These are phyloP conservation scores for Emmonsia crescens DNA, from an alignment of 2,329 filamentous ascomycete genomes.

Conservation along the genomic window DNA sequence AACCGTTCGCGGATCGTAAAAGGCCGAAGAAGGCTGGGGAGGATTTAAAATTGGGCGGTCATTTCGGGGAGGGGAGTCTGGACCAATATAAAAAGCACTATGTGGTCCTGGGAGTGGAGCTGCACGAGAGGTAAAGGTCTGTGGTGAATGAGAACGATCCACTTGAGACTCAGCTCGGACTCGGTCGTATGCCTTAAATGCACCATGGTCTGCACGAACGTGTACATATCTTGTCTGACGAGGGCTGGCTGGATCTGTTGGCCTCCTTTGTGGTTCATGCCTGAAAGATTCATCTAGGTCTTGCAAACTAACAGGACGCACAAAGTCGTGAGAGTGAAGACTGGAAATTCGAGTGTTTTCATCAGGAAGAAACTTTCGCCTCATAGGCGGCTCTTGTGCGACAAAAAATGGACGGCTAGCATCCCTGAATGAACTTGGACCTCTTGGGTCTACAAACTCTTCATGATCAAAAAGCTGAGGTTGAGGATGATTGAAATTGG, in stretches of 20 bases:
- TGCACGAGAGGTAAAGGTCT: not conserved
- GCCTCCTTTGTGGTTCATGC: not conserved
- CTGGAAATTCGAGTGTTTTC: slow-evolving; percentile 10
- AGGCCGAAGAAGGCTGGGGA: slow-evolving; percentile 9
- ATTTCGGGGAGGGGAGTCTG: slow-evolving; percentile 1
- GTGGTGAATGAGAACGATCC: slow-evolving; percentile 1
- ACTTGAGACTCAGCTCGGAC: not conserved
- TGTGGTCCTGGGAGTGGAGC: not conserved
- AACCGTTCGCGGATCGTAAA: slow-evolving; percentile 11
- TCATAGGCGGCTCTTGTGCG: slow-evolving; percentile 13
- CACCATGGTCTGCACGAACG: not conserved
- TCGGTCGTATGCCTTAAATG: slow-evolving; percentile 3
- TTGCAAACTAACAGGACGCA: slow-evolving; percentile 23
- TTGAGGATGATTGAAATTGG: slow-evolving; percentile 11
- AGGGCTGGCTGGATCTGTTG: not conserved
- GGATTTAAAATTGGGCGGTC: not conserved
- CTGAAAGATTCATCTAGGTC: slow-evolving; percentile 11
- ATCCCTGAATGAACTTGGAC: slow-evolving; percentile 1
- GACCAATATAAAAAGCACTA: not conserved
- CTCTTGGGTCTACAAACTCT: slow-evolving; percentile 11
- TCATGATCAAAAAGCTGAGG: slow-evolving; percentile 14
- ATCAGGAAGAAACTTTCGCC: slow-evolving; percentile 11
- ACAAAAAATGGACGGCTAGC: slow-evolving; percentile 8
- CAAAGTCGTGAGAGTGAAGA: slow-evolving; percentile 29
- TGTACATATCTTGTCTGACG: not conserved